Conservation (phyloP, 257 asterid genomes). For the Forsythia viridissima region DNA sequence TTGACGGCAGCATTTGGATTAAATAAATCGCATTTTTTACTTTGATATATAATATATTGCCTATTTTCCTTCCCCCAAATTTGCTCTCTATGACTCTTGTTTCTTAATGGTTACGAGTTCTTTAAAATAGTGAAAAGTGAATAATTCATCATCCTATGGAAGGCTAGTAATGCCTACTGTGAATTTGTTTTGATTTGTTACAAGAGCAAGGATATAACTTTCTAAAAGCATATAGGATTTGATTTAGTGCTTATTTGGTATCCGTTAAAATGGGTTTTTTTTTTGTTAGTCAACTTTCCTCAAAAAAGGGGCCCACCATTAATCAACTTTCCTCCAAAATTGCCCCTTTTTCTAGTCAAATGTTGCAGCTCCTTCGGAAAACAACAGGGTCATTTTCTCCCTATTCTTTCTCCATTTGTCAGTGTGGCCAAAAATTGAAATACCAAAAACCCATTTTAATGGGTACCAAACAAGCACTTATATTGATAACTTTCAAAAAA, state of each 20-base stretch:
- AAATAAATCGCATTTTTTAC: conserved; percentile 7
- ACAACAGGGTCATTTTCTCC: too few relatives aligned
- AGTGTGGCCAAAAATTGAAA: too few relatives aligned
- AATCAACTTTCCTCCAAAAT: too few relatives aligned
- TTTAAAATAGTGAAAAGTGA: conserved; percentile 16
- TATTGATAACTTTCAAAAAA: neutral
- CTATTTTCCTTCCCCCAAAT: neutral
- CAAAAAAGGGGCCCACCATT: too few relatives aligned
- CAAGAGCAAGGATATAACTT: conserved; percentile 8
- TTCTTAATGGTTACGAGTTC: neutral
- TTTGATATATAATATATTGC: neutral
- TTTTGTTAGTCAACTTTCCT: too few relatives aligned
- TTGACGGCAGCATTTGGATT: neutral
- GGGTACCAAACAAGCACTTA: too few relatives aligned
- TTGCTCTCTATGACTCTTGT: neutral
- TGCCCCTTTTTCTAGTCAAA: too few relatives aligned
- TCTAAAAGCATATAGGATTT: conserved; percentile 7
- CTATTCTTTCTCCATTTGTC: too few relatives aligned
- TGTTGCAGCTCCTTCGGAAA: too few relatives aligned
- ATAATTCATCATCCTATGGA: conserved; percentile 8
- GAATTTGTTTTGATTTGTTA: conserved; percentile 10
- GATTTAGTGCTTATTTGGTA: too few relatives aligned
- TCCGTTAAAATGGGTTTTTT: too few relatives aligned
- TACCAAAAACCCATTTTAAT: too few relatives aligned
- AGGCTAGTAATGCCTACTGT: neutral